These are phyloP conservation scores for Talaromyces proteolyticus DNA, from an alignment of 495 filamentous ascomycete species.

Conservation along the genomic window DNA sequence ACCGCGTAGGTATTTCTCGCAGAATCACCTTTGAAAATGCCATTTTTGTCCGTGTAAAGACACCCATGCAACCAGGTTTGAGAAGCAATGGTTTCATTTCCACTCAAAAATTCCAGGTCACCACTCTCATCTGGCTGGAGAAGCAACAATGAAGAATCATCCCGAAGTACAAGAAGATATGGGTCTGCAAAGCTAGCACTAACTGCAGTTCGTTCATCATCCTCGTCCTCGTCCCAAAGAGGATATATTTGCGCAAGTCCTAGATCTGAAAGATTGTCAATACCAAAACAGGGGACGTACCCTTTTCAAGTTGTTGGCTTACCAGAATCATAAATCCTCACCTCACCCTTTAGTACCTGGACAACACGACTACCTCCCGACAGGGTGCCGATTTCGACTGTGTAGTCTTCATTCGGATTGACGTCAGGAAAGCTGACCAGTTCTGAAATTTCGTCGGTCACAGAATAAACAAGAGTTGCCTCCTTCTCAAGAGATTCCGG, in stretches of 20 bases:
- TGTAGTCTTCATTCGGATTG: slow-evolving; percentile 77
- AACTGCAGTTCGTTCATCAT: slow-evolving; percentile 66
- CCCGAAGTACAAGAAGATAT: slow-evolving; percentile 76
- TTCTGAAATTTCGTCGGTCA: slow-evolving; percentile 21
- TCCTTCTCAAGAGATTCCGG: slow-evolving; percentile 26
- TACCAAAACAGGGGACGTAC: slow-evolving; percentile 3
- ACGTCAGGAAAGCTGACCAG: slow-evolving; percentile 60
- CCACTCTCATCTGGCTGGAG: slow-evolving; percentile 70
- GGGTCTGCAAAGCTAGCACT: slow-evolving; percentile 84
- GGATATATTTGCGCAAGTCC: slow-evolving; percentile 84
- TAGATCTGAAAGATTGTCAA: slow-evolving; percentile 53
- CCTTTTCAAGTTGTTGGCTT: slow-evolving; percentile 21
- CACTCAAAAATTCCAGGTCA: slow-evolving; percentile 67
- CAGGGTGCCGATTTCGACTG: slow-evolving; percentile 74
- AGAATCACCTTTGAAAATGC: slow-evolving; percentile 41
- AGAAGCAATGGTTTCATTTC: slow-evolving; percentile 36
- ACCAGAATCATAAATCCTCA: slow-evolving; percentile 86
- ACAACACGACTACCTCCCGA: slow-evolving; percentile 70
- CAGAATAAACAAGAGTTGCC: slow-evolving; percentile 30
- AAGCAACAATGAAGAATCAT: slow-evolving; percentile 72
- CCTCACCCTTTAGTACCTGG: slow-evolving; percentile 76
- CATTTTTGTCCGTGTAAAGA: slow-evolving; percentile 63
- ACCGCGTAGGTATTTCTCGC: slow-evolving; percentile 56
- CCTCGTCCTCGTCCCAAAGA: slow-evolving; percentile 82
- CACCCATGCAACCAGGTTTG: slow-evolving; percentile 76